Evolutionary conservation across 352 stramenopile genomes (phyloP).

Genomic region (Phytophthora pistaciae): DNA sequence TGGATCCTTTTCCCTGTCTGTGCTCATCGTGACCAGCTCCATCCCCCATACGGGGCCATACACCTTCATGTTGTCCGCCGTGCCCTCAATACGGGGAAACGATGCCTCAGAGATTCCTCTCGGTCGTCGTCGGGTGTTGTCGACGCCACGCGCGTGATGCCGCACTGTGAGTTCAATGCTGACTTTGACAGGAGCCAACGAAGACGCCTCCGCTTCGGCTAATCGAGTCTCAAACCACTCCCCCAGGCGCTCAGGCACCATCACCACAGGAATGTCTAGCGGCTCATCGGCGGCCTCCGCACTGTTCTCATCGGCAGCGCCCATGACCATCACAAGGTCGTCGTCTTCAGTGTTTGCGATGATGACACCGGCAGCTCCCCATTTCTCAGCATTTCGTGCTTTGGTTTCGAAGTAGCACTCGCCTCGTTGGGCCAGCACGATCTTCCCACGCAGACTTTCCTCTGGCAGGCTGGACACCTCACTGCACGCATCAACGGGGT

Average conservation of each 20-base stretch:
- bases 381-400: conserved; percentile 55
- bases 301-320: conserved; percentile 37
- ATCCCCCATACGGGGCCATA: conserved; percentile 71
- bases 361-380: conserved; percentile 63
- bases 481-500: conserved; percentile 64
- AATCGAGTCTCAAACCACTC: conserved; percentile 58
- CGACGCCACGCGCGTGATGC: conserved; percentile 28
- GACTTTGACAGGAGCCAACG: conserved; percentile 36
- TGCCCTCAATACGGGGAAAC: conserved; percentile 60
- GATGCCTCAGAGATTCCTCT: conserved; percentile 17
- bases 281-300: conserved; percentile 21
- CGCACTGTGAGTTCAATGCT: conserved; percentile 52
- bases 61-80: conserved; percentile 48
- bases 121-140: conserved; percentile 18
- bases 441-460: conserved; percentile 48
- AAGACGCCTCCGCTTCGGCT: conserved; percentile 21
- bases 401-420: conserved; percentile 84
- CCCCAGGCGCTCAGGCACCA: conserved; percentile 69
- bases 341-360: conserved; percentile 74
- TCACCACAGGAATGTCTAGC: conserved; percentile 61
- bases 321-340: conserved; percentile 86
- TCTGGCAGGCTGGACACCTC: conserved; percentile 39
- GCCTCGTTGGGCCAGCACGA: conserved; percentile 63
- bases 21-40: conserved; percentile 39
- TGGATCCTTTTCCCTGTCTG: conserved; percentile 19